Conservation (phyloP, 176 grass and related monocot genomes). For the Ananas comosus region DNA sequence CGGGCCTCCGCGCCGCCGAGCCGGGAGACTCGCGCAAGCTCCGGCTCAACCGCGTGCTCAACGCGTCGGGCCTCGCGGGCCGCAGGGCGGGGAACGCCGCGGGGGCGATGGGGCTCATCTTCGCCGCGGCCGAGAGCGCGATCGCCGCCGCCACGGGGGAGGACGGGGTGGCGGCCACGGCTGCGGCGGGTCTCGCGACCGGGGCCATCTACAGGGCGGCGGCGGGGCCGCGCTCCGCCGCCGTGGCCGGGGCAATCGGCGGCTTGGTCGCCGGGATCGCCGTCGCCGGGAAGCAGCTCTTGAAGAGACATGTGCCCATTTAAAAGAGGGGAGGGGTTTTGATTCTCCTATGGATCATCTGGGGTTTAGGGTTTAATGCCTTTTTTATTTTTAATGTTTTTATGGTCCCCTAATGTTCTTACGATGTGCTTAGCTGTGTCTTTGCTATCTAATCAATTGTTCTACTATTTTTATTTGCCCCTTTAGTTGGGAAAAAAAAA, state of each 20-base stretch:
- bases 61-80: constrained; percentile 10
- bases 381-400: background rate
- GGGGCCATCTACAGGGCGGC: constrained; percentile 20
- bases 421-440: background rate
- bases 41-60: constrained; percentile 2
- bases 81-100: constrained; percentile 2
- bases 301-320: constrained; percentile 24
- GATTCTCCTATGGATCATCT: background rate
- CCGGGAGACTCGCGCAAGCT: background rate
- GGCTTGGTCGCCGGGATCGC: constrained; percentile 19
- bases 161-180: background rate
- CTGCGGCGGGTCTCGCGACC: constrained; percentile 1
- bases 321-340: constrained; percentile 2
- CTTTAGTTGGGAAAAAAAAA: background rate
- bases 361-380: background rate
- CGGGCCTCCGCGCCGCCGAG: background rate
- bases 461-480: background rate
- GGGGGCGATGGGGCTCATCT: background rate
- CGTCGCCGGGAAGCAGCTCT: constrained; percentile 15
- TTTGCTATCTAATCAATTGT: background rate
- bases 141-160: background rate
- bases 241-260: constrained; percentile 19
- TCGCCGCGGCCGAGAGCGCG: constrained; percentile 2
- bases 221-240: constrained; percentile 19
- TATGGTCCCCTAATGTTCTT: background rate